A percentile compares a stretch with the other conserved stretches of the same genome.
These are phyloP conservation scores for Polygonum aviculare DNA, from an alignment of 148 eudicot genomes.

Conservation along the genomic window DNA sequence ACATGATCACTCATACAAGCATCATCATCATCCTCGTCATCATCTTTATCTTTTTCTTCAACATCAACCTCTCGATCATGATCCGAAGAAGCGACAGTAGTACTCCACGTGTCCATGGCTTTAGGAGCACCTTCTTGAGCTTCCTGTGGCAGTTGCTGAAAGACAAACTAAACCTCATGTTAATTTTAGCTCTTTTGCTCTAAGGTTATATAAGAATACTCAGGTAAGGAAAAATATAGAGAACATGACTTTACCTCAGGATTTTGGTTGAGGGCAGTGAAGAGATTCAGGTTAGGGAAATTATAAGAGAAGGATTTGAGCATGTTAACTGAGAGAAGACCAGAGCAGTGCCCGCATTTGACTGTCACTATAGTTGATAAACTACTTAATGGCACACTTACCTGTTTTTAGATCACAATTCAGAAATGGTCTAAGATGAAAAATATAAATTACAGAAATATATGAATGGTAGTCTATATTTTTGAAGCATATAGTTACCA, in stretches of 20 bases:
- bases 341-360: slow-evolving; percentile 75
- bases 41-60: background rate
- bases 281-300: slow-evolving; percentile 46
- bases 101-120: slow-evolving; percentile 5
- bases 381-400: slow-evolving; percentile 71
- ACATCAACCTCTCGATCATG: slow-evolving; percentile 28
- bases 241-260: background rate
- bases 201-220: background rate
- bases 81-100: slow-evolving; percentile 31
- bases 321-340: slow-evolving; percentile 82
- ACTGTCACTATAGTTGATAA: slow-evolving; percentile 78
- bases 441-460: background rate
- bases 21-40: slow-evolving; percentile 14
- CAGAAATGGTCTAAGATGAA: background rate
- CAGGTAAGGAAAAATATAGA: background rate
- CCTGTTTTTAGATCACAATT: slow-evolving; percentile 29
- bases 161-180: background rate
- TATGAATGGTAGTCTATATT: background rate
- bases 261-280: slow-evolving; percentile 46
- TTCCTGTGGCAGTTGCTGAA: background rate
- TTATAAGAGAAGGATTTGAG: slow-evolving; percentile 41
- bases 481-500: slow-evolving; percentile 31
- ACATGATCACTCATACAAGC: slow-evolving; percentile 25
- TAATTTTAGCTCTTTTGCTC: background rate
- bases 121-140: background rate